Evolutionary conservation across 2,329 filamentous ascomycete species (phyloP).

Genomic region (Aspergillus melleus): DNA sequence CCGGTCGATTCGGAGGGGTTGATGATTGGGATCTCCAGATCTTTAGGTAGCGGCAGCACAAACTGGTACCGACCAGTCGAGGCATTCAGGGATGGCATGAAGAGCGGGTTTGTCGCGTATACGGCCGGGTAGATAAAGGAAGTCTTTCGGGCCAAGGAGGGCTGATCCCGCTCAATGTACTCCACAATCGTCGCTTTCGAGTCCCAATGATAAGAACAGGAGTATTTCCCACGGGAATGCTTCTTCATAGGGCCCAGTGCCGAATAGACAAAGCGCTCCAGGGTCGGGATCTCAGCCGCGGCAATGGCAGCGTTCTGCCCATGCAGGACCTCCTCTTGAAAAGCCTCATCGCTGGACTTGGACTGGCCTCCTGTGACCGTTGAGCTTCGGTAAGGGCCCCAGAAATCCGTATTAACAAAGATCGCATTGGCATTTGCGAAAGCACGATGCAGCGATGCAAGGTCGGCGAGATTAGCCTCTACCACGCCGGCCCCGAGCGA

Average conservation of each 20-base stretch:
- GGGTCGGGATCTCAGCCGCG: slow-evolving; percentile 43
- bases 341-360: slow-evolving; percentile 30
- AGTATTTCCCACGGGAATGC: slow-evolving; percentile 49
- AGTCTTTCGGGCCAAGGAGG: slow-evolving; percentile 47
- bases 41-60: slow-evolving; percentile 26
- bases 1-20: slow-evolving; percentile 43
- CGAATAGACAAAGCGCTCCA: slow-evolving; percentile 54
- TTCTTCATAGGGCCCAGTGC: slow-evolving; percentile 52
- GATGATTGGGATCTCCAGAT: slow-evolving; percentile 42
- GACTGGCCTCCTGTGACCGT: background rate
- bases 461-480: slow-evolving; percentile 29
- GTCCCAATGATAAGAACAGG: slow-evolving; percentile 51
- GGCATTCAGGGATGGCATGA: slow-evolving; percentile 29
- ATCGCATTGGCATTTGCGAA: slow-evolving; percentile 50
- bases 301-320: slow-evolving; percentile 59
- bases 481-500: slow-evolving; percentile 31
- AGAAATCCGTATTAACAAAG: slow-evolving; percentile 59
- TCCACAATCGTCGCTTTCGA: slow-evolving; percentile 52
- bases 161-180: slow-evolving; percentile 46
- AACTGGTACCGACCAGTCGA: slow-evolving; percentile 32
- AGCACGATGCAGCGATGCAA: slow-evolving; percentile 26
- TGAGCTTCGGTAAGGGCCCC: slow-evolving; percentile 49
- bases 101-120: slow-evolving; percentile 33
- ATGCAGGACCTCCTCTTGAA: slow-evolving; percentile 52
- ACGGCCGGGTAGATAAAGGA: slow-evolving; percentile 35